Percentiles rank a stretch among this genome's conserved stretches.
Evolutionary conservation across 169 alveolate species (phyloP).

Genomic region (Theileria equi): DNA sequence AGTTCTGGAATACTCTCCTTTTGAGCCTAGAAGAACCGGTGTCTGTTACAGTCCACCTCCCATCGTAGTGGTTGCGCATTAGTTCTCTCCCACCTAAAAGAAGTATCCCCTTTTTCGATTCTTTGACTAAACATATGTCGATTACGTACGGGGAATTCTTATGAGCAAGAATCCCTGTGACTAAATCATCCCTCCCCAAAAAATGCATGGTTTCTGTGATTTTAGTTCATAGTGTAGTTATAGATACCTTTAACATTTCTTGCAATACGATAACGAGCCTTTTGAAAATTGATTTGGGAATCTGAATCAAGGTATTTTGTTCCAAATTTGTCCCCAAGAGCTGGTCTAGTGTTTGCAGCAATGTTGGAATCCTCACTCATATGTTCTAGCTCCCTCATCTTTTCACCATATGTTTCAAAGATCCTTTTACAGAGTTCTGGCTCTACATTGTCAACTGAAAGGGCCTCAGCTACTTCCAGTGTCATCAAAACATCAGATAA

Average conservation of each 20-base stretch:
- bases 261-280: too few species aligned
- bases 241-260: too few species aligned
- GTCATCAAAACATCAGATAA: constrained; percentile 52
- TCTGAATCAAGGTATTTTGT: too few species aligned
- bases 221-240: too few species aligned
- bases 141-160: constrained; percentile 58
- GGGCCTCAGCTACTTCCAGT: constrained; percentile 52
- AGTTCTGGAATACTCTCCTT: constrained; percentile 23
- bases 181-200: constrained; percentile 47
- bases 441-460: constrained; percentile 20
- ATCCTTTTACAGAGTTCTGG: constrained; percentile 25
- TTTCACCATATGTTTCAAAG: constrained; percentile 42
- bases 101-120: constrained; percentile 59
- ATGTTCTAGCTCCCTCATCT: constrained; percentile 25
- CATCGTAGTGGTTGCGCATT: constrained; percentile 53
- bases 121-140: constrained; percentile 58
- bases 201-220: constrained; percentile 41
- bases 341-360: too few species aligned
- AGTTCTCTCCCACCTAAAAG: constrained; percentile 55
- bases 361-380: not conserved
- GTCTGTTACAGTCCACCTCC: constrained; percentile 51
- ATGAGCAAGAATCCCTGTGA: constrained; percentile 56
- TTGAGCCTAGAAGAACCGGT: constrained; percentile 58
- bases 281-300: too few species aligned
- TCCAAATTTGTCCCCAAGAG: too few species aligned